These are phyloP conservation scores for Fusarium compactum DNA, from an alignment of 2,329 filamentous ascomycete species.

Conservation along the genomic window DNA sequence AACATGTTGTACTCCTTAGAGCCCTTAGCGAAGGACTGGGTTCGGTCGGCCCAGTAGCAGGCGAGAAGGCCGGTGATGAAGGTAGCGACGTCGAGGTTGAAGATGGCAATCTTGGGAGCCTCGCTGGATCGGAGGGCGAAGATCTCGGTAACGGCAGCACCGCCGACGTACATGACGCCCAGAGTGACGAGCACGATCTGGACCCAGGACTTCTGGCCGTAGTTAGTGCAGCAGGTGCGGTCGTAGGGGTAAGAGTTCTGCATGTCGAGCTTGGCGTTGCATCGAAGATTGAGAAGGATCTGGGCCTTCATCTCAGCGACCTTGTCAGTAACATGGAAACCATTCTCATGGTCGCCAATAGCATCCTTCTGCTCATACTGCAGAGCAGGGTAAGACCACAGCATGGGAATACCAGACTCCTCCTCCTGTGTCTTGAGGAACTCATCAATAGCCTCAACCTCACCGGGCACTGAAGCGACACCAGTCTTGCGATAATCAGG, in stretches of 20 bases:
- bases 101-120: conserved; percentile 17
- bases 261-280: conserved; percentile 57
- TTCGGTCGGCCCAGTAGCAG: conserved; percentile 50
- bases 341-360: conserved; percentile 36
- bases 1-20: conserved; percentile 40
- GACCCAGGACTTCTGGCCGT: conserved; percentile 48
- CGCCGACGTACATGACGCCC: conserved; percentile 33
- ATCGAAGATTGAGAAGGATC: conserved; percentile 66
- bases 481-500: conserved; percentile 35
- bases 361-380: conserved; percentile 29
- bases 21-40: conserved; percentile 47
- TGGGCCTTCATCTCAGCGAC: conserved; percentile 51
- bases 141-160: conserved; percentile 30
- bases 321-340: conserved; percentile 48
- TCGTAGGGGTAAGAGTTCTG: conserved; percentile 57
- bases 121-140: conserved; percentile 23
- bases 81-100: conserved; percentile 42
- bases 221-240: conserved; percentile 66
- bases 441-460: conserved; percentile 33
- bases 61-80: conserved; percentile 44
- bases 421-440: conserved; percentile 31
- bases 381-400: conserved; percentile 39
- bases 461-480: conserved; percentile 26
- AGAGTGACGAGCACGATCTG: conserved; percentile 42
- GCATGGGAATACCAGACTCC: conserved; percentile 33